A percentile compares a stretch with the other conserved stretches of the same genome.
Conservation (phyloP, 352 stramenopile genomes). For the Globisporangium echinulatum region DNA sequence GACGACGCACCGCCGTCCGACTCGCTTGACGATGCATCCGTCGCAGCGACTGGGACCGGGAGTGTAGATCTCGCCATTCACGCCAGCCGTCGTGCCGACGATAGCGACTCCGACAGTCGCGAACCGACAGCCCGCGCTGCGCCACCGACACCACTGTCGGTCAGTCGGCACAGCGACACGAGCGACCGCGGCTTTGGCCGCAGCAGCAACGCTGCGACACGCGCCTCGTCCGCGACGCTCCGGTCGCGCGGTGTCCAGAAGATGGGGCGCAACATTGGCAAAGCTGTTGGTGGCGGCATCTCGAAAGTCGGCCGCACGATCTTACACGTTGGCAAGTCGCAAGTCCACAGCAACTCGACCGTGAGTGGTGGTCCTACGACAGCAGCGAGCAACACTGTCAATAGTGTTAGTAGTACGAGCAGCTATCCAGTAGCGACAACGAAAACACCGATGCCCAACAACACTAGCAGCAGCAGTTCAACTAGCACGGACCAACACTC, state of each 20-base stretch:
- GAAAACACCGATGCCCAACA: background rate
- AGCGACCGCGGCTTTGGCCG: slow-evolving; percentile 13
- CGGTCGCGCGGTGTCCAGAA: slow-evolving; percentile 57
- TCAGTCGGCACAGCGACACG: background rate
- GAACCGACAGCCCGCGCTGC: slow-evolving; percentile 6
- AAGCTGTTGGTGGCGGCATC: slow-evolving; percentile 70
- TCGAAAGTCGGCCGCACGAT: slow-evolving; percentile 77
- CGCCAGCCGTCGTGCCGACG: no score
- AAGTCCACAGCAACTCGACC: slow-evolving; percentile 13
- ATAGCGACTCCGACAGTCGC: background rate
- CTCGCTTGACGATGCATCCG: background rate
- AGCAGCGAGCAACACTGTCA: background rate
- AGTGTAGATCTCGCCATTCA: no score
- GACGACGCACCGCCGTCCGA: background rate
- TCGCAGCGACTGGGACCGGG: slow-evolving; percentile 2
- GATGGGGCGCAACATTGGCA: slow-evolving; percentile 72
- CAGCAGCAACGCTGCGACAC: background rate
- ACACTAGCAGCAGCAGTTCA: background rate
- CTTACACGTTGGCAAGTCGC: slow-evolving; percentile 57
- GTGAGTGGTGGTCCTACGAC: background rate
- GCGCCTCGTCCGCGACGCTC: slow-evolving; percentile 10
- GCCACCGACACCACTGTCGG: slow-evolving; percentile 11
- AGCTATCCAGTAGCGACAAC: no score
- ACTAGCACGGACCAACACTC: slow-evolving; percentile 1
- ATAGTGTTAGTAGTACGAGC: no score